Conservation (phyloP, 164 flowering plant species). For the Macadamia integrifolia region DNA sequence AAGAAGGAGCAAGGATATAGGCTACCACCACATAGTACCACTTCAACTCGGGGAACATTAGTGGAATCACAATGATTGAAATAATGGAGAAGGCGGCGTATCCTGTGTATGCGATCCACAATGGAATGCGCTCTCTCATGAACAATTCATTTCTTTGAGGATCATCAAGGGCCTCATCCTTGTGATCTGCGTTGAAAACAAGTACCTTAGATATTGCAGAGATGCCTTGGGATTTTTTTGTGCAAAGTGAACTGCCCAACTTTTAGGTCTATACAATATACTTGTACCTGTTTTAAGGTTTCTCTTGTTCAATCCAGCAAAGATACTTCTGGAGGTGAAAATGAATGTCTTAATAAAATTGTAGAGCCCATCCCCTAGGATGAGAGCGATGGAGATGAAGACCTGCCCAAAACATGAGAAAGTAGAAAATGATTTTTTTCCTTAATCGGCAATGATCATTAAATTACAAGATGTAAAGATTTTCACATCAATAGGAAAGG, state of each 20-base stretch:
- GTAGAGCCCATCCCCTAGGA: constrained; percentile 90
- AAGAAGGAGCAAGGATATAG: constrained; percentile 73
- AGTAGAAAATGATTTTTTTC: neutral
- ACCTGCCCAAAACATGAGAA: constrained; percentile 41
- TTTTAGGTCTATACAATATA: too few relatives aligned
- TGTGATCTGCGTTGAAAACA: constrained; percentile 20
- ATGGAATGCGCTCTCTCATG: constrained; percentile 61
- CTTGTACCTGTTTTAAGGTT: constrained; percentile 33
- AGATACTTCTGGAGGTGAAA: constrained; percentile 35
- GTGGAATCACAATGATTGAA: constrained; percentile 66
- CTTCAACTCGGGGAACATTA: constrained; percentile 73
- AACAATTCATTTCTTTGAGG: constrained; percentile 54
- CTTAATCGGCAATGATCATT: neutral
- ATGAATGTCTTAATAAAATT: constrained; percentile 57
- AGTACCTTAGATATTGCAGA: neutral
- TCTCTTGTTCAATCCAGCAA: constrained; percentile 22
- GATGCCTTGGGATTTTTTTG: neutral
- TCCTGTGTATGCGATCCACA: constrained; percentile 61
- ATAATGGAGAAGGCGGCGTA: constrained; percentile 49
- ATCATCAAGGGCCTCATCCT: constrained; percentile 33
- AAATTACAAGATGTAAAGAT: neutral
- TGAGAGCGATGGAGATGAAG: constrained; percentile 70
- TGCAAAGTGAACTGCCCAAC: neutral
- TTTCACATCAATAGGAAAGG: neutral
- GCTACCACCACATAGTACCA: constrained; percentile 78